Evolutionary conservation across 768 basidiomycete species (phyloP).

Genomic region (Suillus subluteus): DNA sequence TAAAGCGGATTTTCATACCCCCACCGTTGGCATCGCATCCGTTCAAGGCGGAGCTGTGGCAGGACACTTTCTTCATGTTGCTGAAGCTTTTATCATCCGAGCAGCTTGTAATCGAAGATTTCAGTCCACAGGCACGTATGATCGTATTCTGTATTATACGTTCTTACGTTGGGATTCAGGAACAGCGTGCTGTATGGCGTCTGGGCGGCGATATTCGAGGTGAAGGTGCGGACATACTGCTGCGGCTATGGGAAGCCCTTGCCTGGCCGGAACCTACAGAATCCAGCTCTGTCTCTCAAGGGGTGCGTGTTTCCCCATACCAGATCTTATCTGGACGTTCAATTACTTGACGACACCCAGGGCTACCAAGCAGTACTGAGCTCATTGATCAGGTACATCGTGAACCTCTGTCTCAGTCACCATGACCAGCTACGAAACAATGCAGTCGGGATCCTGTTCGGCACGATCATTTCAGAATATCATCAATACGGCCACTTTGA

Average conservation of each 20-base stretch:
- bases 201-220: constrained; percentile 95
- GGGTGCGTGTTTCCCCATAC: constrained; percentile 51
- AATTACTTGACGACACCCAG: constrained; percentile 38
- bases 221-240: constrained; percentile 81
- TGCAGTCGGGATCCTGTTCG: constrained; percentile 90
- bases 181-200: constrained; percentile 94
- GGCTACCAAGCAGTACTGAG: constrained; percentile 86
- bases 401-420: constrained; percentile 91
- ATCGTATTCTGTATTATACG: constrained; percentile 4
- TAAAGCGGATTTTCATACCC: constrained; percentile 84
- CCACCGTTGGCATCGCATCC: constrained; percentile 57
- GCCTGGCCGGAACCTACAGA: constrained; percentile 72
- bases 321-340: not conserved
- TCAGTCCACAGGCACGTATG: constrained; percentile 81
- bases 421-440: constrained; percentile 91
- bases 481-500: constrained; percentile 84
- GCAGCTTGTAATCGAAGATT: constrained; percentile 92
- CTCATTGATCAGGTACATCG: constrained; percentile 84
- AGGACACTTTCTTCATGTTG: constrained; percentile 77
- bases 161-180: constrained; percentile 47
- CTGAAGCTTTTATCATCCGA: constrained; percentile 87
- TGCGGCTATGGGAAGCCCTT: constrained; percentile 84
- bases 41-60: constrained; percentile 83
- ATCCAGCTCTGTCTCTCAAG: constrained; percentile 53
- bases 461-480: constrained; percentile 94